These are phyloP conservation scores for Kalaharituber pfeilii DNA, from an alignment of 2,329 filamentous ascomycete genomes.

Conservation along the genomic window DNA sequence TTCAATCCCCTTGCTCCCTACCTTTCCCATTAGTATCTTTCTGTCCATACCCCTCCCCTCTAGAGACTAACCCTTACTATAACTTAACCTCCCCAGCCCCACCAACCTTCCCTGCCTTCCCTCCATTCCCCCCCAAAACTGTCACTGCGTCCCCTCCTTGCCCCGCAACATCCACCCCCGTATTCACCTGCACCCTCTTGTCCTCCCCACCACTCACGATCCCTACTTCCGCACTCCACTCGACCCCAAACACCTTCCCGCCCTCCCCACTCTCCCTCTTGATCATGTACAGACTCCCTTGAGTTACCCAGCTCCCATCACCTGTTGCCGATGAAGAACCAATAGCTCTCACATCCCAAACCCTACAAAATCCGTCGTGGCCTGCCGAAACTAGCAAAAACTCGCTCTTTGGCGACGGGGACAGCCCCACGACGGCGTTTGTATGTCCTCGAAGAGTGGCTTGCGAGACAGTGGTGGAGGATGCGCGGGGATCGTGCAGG, in stretches of 20 bases:
- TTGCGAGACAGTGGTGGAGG: conserved; percentile 46
- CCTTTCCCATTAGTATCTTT: too few species aligned
- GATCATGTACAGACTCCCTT: conserved; percentile 49
- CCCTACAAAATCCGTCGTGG: conserved; percentile 77
- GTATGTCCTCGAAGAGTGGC: conserved; percentile 30
- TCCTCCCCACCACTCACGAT: conserved; percentile 89
- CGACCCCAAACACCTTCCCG: conserved; percentile 67
- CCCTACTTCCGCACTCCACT: conserved; percentile 65
- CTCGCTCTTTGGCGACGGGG: conserved; percentile 46
- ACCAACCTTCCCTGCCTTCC: not conserved
- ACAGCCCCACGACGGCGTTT: conserved; percentile 39
- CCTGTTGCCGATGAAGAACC: conserved; percentile 25
- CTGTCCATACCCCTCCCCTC: too few species aligned
- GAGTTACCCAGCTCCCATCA: conserved; percentile 27
- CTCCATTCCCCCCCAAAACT: not conserved
- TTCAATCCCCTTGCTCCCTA: too few species aligned
- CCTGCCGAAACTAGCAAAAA: conserved; percentile 78
- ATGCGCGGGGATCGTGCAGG: conserved; percentile 74
- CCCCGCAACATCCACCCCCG: conserved; percentile 36
- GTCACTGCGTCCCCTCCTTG: conserved; percentile 21
- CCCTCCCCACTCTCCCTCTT: conserved; percentile 52
- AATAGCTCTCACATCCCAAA: conserved; percentile 72
- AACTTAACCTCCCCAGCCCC: not conserved
- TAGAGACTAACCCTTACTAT: too few species aligned
- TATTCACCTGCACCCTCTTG: conserved; percentile 84